Evolutionary conservation across 2,329 filamentous ascomycete genomes (phyloP).

Genomic region (Aureobasidium namibiae): DNA sequence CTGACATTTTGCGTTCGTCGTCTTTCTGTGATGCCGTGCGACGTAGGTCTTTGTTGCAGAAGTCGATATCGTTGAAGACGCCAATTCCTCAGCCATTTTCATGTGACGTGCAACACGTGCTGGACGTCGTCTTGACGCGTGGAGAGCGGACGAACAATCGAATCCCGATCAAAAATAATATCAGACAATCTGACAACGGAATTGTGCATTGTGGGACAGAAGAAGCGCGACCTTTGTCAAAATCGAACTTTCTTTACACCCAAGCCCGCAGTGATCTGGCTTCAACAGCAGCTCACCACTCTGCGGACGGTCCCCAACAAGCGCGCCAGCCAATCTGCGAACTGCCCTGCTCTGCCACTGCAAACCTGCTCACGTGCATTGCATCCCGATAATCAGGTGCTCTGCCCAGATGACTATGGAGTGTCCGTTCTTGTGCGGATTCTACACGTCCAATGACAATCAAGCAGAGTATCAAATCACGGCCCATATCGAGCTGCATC

Average conservation of each 20-base stretch:
- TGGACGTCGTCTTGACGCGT: background rate
- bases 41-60: background rate
- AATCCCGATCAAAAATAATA: background rate
- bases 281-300: conserved; percentile 10
- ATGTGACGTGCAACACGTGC: conserved; percentile 2
- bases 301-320: background rate
- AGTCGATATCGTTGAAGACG: background rate
- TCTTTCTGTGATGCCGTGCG: background rate
- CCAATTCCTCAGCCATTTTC: background rate
- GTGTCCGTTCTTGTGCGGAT: conserved; percentile 20
- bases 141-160: no score
- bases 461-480: conserved; percentile 21
- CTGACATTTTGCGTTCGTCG: background rate
- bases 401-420: background rate
- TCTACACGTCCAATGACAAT: conserved; percentile 12
- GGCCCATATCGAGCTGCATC: conserved; percentile 27
- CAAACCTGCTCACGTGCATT: background rate
- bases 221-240: background rate
- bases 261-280: background rate
- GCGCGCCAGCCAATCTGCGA: background rate
- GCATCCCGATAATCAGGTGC: background rate
- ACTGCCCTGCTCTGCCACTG: background rate
- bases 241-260: background rate
- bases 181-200: background rate
- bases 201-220: no score